A percentile compares a stretch with the other conserved stretches of the same genome.
Conservation (phyloP, 1,139 yeast species). For the Suhomyces bribrorum region DNA sequence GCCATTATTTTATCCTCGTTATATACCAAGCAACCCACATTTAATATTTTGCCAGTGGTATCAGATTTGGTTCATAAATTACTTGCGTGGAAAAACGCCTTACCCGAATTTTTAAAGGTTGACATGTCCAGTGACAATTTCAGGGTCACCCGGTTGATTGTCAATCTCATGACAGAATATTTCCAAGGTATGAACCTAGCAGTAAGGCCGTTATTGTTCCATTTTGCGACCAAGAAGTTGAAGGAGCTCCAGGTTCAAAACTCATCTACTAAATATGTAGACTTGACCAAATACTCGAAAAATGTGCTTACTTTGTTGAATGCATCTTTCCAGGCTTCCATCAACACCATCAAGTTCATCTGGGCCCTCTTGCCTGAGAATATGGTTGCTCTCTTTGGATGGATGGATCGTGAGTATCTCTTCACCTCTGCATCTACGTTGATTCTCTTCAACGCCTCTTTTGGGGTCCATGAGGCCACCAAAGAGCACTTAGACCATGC, state of each 20-base stretch:
- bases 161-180: constrained; percentile 81
- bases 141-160: constrained; percentile 64
- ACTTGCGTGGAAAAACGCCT: constrained; percentile 66
- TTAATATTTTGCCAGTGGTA: constrained; percentile 72
- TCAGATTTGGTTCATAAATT: constrained; percentile 70
- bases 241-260: constrained; percentile 49
- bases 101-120: constrained; percentile 65
- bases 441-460: constrained; percentile 74
- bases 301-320: constrained; percentile 68
- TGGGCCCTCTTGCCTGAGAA: constrained; percentile 75
- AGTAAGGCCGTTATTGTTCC: constrained; percentile 76
- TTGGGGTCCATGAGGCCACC: constrained; percentile 81
- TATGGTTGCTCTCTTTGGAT: constrained; percentile 82
- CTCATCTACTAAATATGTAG: constrained; percentile 57
- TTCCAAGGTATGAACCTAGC: constrained; percentile 84
- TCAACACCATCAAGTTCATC: constrained; percentile 70
- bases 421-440: constrained; percentile 81
- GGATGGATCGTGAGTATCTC: constrained; percentile 85
- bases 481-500: constrained; percentile 75
- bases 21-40: constrained; percentile 75
- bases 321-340: constrained; percentile 82
- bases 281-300: constrained; percentile 66
- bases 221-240: constrained; percentile 70
- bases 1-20: constrained; percentile 71
- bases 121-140: constrained; percentile 60